Evolutionary conservation across 164 flowering plant species (phyloP), one percentile per base, ranked within the genome.

Genomic region (Warburgia ugandensis): DNA sequence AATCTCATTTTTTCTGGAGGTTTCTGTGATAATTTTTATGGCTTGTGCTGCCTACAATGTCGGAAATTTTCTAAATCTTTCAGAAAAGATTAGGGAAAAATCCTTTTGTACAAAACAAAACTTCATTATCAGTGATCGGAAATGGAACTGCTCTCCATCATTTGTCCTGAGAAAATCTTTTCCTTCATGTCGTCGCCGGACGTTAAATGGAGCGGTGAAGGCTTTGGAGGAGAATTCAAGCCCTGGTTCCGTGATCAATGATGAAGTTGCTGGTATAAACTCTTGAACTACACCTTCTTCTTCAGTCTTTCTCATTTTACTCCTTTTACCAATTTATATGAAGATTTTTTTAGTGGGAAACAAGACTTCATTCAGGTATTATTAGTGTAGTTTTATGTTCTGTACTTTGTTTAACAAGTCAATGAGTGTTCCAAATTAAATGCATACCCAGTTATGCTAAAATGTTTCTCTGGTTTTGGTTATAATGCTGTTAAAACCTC

Each of bases 1-100:
- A n/a, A n/a, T n/a, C n/a, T n/a, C n/a, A n/a, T n/a, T n/a, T n/a
- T n/a, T n/a, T n/a, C n/a, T n/a, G n/a, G n/a, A n/a, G n/a, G n/a
- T 33, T 44, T 25, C 30, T 51, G 10, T 26, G 6, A 25, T 16
- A 27, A 48, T 29, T 14, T 28, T 20, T 4, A 64, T 64, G 68
- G 60, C 59, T 38, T 58, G 39, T 37, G 26, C 25, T 44, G 55
- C 55, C 8, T 59, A 35, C 45, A 41, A 43, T 33, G 50, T 42
- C 12, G 32, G 36, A 32, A 26, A 47, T 29, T 14, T 30, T 11
- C 44, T 40, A 48, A 29, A 16, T 43, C 28, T 36, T 22, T 32
- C 17, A 17, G 17, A 28, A 53, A 29, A 5, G 17, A 13, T 21
- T 7, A 2, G 10, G 17, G 44, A 26, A 58, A 48, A 22, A 12